phyloP scores from a whole-genome alignment of 768 basidiomycete genomes.

The Inosperma sp. region DNA sequence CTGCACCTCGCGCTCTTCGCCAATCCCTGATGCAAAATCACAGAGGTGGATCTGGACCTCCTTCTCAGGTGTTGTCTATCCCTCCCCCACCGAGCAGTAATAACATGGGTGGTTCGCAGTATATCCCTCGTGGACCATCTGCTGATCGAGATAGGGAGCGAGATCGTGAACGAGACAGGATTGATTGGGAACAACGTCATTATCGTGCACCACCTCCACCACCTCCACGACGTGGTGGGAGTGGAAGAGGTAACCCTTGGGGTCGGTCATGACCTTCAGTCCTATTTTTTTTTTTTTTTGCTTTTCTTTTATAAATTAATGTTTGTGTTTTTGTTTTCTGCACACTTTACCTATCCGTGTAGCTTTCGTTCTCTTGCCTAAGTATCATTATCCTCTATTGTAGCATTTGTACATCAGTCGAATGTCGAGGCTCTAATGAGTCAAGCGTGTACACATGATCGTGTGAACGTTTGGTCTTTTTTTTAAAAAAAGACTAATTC shows the following conservation, averaged over 20 bases:
- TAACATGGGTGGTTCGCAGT: slow-evolving; percentile 23
- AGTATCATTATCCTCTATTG: too few species aligned
- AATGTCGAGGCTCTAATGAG: too few species aligned
- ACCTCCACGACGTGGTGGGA: slow-evolving; percentile 3
- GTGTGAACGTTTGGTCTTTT: too few species aligned
- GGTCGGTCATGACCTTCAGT: too few species aligned
- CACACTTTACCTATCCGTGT: too few species aligned
- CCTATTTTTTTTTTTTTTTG: too few species aligned
- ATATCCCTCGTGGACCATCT: slow-evolving; percentile 47
- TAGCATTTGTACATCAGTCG: too few species aligned
- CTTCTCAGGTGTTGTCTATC: background rate
- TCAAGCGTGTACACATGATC: too few species aligned
- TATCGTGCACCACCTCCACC: slow-evolving; percentile 4
- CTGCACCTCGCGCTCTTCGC: slow-evolving; percentile 19
- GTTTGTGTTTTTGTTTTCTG: too few species aligned
- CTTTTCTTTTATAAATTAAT: too few species aligned
- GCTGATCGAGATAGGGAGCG: slow-evolving; percentile 50
- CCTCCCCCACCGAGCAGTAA: slow-evolving; percentile 13
- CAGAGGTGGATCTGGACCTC: slow-evolving; percentile 4
- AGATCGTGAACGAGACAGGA: slow-evolving; percentile 31
- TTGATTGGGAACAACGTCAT: slow-evolving; percentile 8
- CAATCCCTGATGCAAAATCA: slow-evolving; percentile 6
- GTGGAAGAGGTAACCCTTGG: slow-evolving; percentile 5
- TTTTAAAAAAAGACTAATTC: too few species aligned
- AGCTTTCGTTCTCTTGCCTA: too few species aligned